phyloP scores from a whole-genome alignment of 192 early-diverging fungal species.

The Coemansia sp. region DNA sequence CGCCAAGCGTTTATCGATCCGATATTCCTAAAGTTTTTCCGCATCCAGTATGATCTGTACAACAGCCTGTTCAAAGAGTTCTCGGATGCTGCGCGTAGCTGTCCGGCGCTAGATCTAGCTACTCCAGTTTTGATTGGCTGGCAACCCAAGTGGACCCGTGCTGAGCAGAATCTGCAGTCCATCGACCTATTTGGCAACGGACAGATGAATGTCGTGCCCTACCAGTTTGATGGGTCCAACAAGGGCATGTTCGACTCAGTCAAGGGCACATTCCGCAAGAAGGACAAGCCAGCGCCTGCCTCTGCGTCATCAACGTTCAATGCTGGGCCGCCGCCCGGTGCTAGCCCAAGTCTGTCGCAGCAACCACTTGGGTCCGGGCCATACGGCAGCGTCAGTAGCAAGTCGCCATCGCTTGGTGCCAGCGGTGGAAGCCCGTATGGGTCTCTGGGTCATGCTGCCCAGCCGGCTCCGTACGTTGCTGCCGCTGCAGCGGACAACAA shows the following conservation, averaged over 20 bases:
- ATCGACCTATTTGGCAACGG: conserved; percentile 45
- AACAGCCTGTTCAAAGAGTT: conserved; percentile 61
- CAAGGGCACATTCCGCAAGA: conserved; percentile 48
- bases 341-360: conserved; percentile 1
- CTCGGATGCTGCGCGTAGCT: conserved; percentile 56
- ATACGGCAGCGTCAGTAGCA: not conserved
- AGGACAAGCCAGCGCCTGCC: conserved; percentile 42
- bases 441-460: conserved; percentile 1
- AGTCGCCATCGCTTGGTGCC: not conserved
- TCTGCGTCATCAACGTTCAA: conserved; percentile 26
- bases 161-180: conserved; percentile 21
- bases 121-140: conserved; percentile 40
- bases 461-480: conserved; percentile 11
- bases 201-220: conserved; percentile 31
- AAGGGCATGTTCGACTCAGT: conserved; percentile 39
- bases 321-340: not conserved
- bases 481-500: conserved; percentile 2
- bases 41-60: conserved; percentile 79
- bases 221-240: conserved; percentile 22
- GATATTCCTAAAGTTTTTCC: conserved; percentile 81
- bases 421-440: conserved; percentile 24
- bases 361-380: not conserved
- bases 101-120: conserved; percentile 60
- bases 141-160: conserved; percentile 40
- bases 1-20: conserved; percentile 80